Conservation (phyloP, 78 protist species). For the Bodo saltans region DNA sequence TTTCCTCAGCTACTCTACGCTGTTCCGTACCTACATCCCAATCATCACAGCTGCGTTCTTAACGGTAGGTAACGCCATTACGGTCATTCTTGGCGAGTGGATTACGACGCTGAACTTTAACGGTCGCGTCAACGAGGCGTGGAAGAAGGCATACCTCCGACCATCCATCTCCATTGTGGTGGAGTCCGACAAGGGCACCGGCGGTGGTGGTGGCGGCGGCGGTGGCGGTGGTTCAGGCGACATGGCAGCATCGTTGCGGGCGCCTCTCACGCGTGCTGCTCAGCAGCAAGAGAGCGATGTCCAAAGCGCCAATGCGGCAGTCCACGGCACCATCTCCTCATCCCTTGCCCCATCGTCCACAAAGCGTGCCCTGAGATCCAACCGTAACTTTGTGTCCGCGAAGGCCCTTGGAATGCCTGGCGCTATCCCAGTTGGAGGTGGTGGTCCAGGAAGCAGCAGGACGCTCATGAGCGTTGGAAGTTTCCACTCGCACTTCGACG, state of each 20-base stretch:
- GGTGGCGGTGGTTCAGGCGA: neutral
- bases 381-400: no score
- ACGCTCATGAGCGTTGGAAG: no score
- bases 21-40: neutral
- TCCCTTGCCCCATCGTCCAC: no score
- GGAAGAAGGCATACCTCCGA: neutral
- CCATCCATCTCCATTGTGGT: no score
- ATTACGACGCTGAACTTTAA: constrained; percentile 3
- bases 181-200: no score
- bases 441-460: no score
- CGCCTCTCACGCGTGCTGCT: neutral
- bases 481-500: no score
- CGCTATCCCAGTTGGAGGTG: no score
- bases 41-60: neutral
- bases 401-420: no score
- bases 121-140: constrained; percentile 16
- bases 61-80: neutral
- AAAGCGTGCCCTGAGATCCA: no score
- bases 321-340: neutral
- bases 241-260: neutral
- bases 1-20: neutral
- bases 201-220: neutral
- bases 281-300: neutral
- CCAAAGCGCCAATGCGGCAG: no score
- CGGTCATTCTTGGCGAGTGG: neutral